Conservation (phyloP, 1,284 basidiomycete genomes). For the Ganoderma multipileum region DNA sequence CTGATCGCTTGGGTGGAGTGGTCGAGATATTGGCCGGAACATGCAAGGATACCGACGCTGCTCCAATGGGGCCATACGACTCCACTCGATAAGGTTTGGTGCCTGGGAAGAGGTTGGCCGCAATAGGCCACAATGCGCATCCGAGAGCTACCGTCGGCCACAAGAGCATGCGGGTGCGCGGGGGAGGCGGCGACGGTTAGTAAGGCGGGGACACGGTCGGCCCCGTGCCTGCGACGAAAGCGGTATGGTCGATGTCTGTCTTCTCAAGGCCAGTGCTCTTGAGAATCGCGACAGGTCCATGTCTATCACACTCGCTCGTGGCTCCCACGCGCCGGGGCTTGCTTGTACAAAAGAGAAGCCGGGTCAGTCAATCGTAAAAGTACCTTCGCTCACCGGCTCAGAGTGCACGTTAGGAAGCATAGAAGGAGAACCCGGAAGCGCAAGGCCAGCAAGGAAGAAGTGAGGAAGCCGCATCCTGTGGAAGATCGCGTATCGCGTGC, state of each 20-base stretch:
- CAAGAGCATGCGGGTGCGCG: neutral
- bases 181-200: neutral
- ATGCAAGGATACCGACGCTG: neutral
- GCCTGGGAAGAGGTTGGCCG: neutral
- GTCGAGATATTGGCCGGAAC: neutral
- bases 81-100: neutral
- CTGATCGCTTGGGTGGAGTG: neutral
- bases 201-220: neutral
- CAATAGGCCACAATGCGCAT: neutral
- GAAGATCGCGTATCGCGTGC: neutral
- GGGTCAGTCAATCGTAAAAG: neutral
- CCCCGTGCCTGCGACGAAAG: neutral
- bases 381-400: neutral
- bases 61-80: neutral
- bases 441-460: neutral
- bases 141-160: neutral
- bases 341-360: neutral
- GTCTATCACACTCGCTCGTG: neutral
- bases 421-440: neutral
- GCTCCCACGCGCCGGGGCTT: conserved; percentile 1
- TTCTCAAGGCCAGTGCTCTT: neutral
- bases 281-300: neutral
- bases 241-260: conserved; percentile 2
- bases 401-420: neutral
- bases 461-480: neutral